Base-by-base conservation (phyloP, 305 asterid species). In the Stenogyne calaminthoides region DNA sequence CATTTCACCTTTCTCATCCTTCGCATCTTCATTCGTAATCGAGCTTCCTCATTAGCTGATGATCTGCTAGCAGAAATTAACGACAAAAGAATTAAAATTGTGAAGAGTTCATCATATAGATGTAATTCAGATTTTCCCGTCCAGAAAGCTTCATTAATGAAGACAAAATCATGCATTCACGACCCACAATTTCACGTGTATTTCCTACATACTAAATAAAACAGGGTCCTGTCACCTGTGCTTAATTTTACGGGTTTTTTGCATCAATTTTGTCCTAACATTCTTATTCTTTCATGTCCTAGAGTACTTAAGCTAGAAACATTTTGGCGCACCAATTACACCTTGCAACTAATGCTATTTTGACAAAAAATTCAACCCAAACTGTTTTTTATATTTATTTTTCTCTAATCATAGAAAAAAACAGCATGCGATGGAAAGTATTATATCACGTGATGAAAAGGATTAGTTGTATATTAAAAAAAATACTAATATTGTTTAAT, bases 41-140 rank as follows among this genome's bases (percentile, higher is more conserved):
- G 76, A 20, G 15, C 84, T 63, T 84, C 78, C 70, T 66, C 81
- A 36, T 76, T 68, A 2, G 85, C 77, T 71, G 64, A 55, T 71
- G 64, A 51, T 74, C 95, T 88, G 87, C 39, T 7, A 74, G 44
- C 29, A 60, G 6, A 67, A 60, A 69, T 61, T 46, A 58, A 69
- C 5, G 65, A 3, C 34, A n/a, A 22, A 32, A 46, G 15, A 65
- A 36, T 22, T 14, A 9, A 8, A 7, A 15, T 16, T 39, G 62
- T 77, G 5, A 77, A 11, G 74, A 76, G 37, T 20, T 66, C 29
- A 64, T 25, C 70, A 15, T 29, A 27, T 60, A 58, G 47, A 15
- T 11, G 9, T 7, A 2, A 29, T 32, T 15, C 66, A 49, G 34
- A n/a, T 39, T 59, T 44, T 3, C 7, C 12, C 34, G 18, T 19